Percentiles rank a stretch among this genome's conserved stretches.
These are phyloP conservation scores for Cryphonectria nitschkei DNA, from an alignment of 2,329 filamentous ascomycete genomes.

Conservation along the genomic window DNA sequence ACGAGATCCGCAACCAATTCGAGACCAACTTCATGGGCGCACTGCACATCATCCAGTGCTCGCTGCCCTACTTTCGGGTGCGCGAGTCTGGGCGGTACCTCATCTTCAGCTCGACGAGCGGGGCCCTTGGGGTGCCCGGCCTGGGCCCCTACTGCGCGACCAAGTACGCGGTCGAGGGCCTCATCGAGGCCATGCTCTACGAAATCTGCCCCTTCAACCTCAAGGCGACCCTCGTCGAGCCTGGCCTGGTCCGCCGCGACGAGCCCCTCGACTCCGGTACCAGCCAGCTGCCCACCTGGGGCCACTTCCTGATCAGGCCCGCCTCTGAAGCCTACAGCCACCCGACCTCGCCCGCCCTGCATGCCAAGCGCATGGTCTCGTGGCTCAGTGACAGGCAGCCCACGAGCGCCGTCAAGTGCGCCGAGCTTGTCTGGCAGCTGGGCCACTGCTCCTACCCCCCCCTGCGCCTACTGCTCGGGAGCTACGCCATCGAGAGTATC, in stretches of 20 bases:
- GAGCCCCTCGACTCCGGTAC: slow-evolving; percentile 62
- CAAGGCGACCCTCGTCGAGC: slow-evolving; percentile 91
- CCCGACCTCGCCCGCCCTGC: slow-evolving; percentile 79
- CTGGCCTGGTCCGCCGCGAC: slow-evolving; percentile 84
- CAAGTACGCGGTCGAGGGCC: slow-evolving; percentile 93
- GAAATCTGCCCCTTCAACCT: slow-evolving; percentile 91
- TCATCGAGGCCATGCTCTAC: slow-evolving; percentile 96
- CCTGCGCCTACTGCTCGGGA: slow-evolving; percentile 81
- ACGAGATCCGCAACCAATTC: slow-evolving; percentile 93
- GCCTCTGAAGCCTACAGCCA: slow-evolving; percentile 80
- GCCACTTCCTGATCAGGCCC: slow-evolving; percentile 88
- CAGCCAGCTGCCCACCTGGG: slow-evolving; percentile 76
- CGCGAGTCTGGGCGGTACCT: slow-evolving; percentile 80
- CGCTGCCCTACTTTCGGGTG: slow-evolving; percentile 82
- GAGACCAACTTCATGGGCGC: slow-evolving; percentile 98
- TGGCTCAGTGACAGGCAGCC: slow-evolving; percentile 94
- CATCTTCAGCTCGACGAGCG: slow-evolving; percentile 92
- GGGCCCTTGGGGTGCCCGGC: slow-evolving; percentile 90
- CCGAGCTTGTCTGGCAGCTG: slow-evolving; percentile 91
- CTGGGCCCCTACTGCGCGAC: slow-evolving; percentile 94
- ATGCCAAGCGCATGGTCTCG: slow-evolving; percentile 88
- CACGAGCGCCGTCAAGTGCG: slow-evolving; percentile 88
- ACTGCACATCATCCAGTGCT: slow-evolving; percentile 87
- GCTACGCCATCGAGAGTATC: slow-evolving; percentile 95
- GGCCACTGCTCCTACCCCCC: slow-evolving; percentile 96